Base-by-base conservation (phyloP, 805 yeast species). In the Metschnikowia lochheadii region DNA sequence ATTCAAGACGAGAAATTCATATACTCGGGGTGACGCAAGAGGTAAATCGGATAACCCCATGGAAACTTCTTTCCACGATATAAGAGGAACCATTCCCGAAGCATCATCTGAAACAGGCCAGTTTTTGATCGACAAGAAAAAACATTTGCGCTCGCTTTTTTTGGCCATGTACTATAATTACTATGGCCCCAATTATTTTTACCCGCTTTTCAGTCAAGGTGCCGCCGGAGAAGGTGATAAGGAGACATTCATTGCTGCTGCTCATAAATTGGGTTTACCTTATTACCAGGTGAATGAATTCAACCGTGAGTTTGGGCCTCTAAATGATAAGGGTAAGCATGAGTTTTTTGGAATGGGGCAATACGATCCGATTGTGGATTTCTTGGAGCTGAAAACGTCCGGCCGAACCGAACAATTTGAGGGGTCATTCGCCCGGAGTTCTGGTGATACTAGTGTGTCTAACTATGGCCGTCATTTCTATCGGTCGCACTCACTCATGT, bases 161-260 rank as follows among this genome's bases (percentile, higher is more conserved):
- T 61, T 72, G 42, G 59, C 75, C 4, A 56, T 70, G 63, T 72
- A 70, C 58, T 72, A 72, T 51, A 72, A 72, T 54, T 63, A 56
- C 53, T 67, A 59, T 46, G 76, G 77, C 0, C 71, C 71, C 15
- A 62, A 63, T 37, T 67, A 61, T 52, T 72, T 60, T 58, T 72
- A 72, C 53, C 68, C 75, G 10, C 61, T 72, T 47, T 58, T 71
- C 23, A 64, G 64, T 51, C 77, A 72, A 56, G 77, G 77, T 6
- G 72, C 73, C 0, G 74, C 73, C 2, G 77, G 76, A 3, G 72
- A 68, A 56, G 77, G 77, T 23, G 77, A 72, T 51, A 70, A 70
- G 52, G 77, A 72, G 49, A 72, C 76, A 11, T 70, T 72, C 48
- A 60, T 71, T 14, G 73, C 77, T 0, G 75, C 76, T 1, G 73